Evolutionary conservation across 2,329 filamentous ascomycete species (phyloP).

Genomic region (Pyricularia sp.): DNA sequence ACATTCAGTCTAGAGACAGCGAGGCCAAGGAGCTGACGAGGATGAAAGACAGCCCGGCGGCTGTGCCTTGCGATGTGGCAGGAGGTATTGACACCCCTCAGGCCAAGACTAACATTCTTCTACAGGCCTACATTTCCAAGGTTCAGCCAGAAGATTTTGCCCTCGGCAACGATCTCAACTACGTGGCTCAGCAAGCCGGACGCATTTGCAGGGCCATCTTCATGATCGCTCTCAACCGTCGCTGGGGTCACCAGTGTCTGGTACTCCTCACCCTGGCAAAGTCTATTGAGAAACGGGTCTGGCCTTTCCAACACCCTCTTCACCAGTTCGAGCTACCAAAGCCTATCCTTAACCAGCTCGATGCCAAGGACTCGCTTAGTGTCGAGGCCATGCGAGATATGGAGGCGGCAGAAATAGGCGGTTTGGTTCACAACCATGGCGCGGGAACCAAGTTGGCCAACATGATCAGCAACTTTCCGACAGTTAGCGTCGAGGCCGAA

Average conservation of each 20-base stretch:
- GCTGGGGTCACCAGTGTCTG: slow-evolving; percentile 92
- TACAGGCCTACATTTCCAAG: slow-evolving; percentile 89
- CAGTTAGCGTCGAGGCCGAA: slow-evolving; percentile 80
- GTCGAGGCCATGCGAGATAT: slow-evolving; percentile 86
- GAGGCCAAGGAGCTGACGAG: slow-evolving; percentile 80
- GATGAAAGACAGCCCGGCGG: slow-evolving; percentile 60
- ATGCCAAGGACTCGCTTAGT: slow-evolving; percentile 66
- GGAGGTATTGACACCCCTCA: slow-evolving; percentile 64
- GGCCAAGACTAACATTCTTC: slow-evolving; percentile 88
- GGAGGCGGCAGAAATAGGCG: slow-evolving; percentile 83
- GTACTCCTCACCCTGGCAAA: slow-evolving; percentile 89
- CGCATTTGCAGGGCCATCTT: slow-evolving; percentile 92
- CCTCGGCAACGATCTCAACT: slow-evolving; percentile 81
- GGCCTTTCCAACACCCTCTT: slow-evolving; percentile 90
- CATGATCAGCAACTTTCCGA: slow-evolving; percentile 85
- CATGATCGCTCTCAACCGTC: slow-evolving; percentile 91
- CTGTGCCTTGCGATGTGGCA: slow-evolving; percentile 69
- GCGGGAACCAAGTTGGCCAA: slow-evolving; percentile 77
- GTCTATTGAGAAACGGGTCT: slow-evolving; percentile 92
- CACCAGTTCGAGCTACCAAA: slow-evolving; percentile 89
- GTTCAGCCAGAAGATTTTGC: slow-evolving; percentile 89
- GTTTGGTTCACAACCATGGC: slow-evolving; percentile 79
- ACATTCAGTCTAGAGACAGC: slow-evolving; percentile 84
- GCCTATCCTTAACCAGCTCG: slow-evolving; percentile 73
- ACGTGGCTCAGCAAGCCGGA: slow-evolving; percentile 90